A percentile compares a stretch with the other conserved stretches of the same genome.
phyloP scores from a whole-genome alignment of 192 early-diverging fungal genomes.

The Funneliformis geosporum region DNA sequence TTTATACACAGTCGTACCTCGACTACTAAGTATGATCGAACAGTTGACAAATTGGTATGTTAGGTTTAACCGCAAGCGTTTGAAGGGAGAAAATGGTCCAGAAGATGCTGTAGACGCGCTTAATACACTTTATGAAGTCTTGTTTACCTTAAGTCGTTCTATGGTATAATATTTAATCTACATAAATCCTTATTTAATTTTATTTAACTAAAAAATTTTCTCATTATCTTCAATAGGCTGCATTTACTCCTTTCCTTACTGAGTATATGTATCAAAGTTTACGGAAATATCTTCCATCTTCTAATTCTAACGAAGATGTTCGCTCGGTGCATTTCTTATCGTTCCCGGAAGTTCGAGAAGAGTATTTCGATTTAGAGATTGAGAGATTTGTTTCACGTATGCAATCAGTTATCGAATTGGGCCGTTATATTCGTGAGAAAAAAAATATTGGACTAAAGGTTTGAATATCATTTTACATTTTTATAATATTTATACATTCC shows the following conservation, averaged over 20 bases:
- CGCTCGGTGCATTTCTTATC: constrained; percentile 92
- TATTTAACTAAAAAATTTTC: neutral
- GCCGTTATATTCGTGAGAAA: constrained; percentile 87
- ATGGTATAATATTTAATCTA: constrained; percentile 62
- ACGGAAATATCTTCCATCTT: constrained; percentile 68
- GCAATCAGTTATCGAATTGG: constrained; percentile 96
- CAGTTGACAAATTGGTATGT: constrained; percentile 99
- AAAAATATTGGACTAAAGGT: constrained; percentile 89
- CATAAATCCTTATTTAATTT: constrained; percentile 31
- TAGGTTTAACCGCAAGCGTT: constrained; percentile 93
- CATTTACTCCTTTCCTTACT: constrained; percentile 96
- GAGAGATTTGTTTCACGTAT: constrained; percentile 93
- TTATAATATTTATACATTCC: neutral
- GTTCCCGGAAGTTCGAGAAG: constrained; percentile 89
- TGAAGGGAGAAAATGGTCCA: constrained; percentile 93
- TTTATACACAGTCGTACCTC: constrained; percentile 96
- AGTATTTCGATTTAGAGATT: constrained; percentile 96
- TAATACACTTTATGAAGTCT: constrained; percentile 94
- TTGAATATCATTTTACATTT: too few relatives aligned
- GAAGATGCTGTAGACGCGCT: constrained; percentile 86
- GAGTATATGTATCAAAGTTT: constrained; percentile 98
- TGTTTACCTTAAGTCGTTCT: constrained; percentile 83
- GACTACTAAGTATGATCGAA: constrained; percentile 87
- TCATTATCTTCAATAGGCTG: constrained; percentile 60
- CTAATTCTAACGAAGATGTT: constrained; percentile 62